Conservation (phyloP, 495 filamentous ascomycete species). For the Chlorociboria aeruginascens region DNA sequence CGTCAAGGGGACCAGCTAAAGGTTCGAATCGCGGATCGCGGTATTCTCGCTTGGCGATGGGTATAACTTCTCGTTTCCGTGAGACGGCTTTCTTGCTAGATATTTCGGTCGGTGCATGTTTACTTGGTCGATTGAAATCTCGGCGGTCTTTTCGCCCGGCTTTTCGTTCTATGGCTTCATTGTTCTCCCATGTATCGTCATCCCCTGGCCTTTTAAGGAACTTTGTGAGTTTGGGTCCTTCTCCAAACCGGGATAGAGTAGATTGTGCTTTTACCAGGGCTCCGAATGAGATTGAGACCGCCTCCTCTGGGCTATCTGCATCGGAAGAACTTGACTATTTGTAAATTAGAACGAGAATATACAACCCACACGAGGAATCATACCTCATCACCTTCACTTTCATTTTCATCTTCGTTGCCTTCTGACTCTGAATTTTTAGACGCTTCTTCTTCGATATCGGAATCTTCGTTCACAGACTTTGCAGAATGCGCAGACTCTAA, state of each 20-base stretch:
- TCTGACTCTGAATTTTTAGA: not conserved
- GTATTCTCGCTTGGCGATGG: conserved; percentile 35
- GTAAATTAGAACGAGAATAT: not conserved
- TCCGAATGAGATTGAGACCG: conserved; percentile 65
- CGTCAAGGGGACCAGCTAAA: conserved; percentile 35
- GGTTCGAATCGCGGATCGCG: conserved; percentile 85
- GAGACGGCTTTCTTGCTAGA: conserved; percentile 74
- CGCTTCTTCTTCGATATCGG: conserved; percentile 11
- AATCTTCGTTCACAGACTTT: conserved; percentile 17
- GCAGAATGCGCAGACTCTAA: conserved; percentile 29
- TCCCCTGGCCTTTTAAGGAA: not conserved
- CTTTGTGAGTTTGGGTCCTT: conserved; percentile 23
- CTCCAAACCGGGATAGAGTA: conserved; percentile 29
- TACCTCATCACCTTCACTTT: not conserved
- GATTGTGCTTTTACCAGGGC: conserved; percentile 77
- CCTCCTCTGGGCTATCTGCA: conserved; percentile 21
- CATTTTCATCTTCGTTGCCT: conserved; percentile 4
- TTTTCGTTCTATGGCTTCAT: conserved; percentile 27
- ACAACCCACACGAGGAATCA: not conserved
- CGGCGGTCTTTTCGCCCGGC: conserved; percentile 25
- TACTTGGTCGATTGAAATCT: conserved; percentile 48
- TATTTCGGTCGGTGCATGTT: conserved; percentile 76
- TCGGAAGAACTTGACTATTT: conserved; percentile 13
- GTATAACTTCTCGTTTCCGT: conserved; percentile 60
- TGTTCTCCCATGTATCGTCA: conserved; percentile 18